These are phyloP conservation scores for Ambrosia artemisiifolia DNA, from an alignment of 129 eudicot species.

Conservation along the genomic window DNA sequence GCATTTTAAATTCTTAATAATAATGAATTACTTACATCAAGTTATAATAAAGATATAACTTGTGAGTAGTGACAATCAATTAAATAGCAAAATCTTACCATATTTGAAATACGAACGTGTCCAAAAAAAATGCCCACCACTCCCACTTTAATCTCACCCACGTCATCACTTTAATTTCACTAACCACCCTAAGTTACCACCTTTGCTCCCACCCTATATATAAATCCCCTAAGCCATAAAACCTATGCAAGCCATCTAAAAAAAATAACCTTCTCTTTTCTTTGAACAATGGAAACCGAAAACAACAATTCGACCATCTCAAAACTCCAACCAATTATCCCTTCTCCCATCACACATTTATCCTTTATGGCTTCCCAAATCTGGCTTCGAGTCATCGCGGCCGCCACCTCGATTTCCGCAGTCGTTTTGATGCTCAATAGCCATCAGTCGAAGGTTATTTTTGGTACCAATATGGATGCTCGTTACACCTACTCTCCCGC, in stretches of 20 bases:
- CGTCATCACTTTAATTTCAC: conserved; percentile 7
- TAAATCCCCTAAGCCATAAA: not conserved
- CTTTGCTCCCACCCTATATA: not conserved
- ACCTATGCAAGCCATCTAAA: not conserved
- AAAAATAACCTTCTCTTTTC: not conserved
- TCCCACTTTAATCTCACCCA: conserved; percentile 14
- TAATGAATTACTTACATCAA: too few species aligned
- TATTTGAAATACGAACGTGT: not conserved
- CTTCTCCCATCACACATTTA: conserved; percentile 27
- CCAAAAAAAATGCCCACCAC: not conserved
- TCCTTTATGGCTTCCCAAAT: conserved; percentile 40
- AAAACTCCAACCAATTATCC: conserved; percentile 18
- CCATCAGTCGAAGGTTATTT: conserved; percentile 42
- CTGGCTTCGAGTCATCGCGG: conserved; percentile 39
- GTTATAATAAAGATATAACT: not conserved
- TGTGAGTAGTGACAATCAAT: not conserved
- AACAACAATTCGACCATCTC: not conserved
- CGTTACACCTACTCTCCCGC: conserved; percentile 69
- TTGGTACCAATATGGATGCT: conserved; percentile 46
- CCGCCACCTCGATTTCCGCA: conserved; percentile 48
- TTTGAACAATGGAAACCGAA: conserved; percentile 24
- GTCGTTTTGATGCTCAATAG: conserved; percentile 44
- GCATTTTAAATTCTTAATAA: too few species aligned
- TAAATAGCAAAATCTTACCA: not conserved
- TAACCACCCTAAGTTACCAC: conserved; percentile 12